Percentiles rank a stretch among this genome's conserved stretches.
Conservation (phyloP, 2,329 filamentous ascomycete species). For the Alternaria ventricosa region DNA sequence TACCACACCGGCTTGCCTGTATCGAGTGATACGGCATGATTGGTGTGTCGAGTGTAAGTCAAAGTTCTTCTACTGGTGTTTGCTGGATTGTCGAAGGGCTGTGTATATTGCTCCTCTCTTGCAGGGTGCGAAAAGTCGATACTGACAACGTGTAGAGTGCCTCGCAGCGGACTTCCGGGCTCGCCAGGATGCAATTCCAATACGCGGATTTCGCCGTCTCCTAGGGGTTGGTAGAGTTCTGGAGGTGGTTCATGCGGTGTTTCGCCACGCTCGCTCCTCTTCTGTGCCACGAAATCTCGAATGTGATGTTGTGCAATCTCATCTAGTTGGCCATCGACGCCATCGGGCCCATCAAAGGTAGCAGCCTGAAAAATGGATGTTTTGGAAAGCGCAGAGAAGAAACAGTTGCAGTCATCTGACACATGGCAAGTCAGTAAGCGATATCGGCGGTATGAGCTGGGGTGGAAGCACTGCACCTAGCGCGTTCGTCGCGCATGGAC, state of each 20-base stretch:
- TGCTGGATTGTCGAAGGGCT: not conserved
- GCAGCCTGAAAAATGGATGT: conserved; percentile 16
- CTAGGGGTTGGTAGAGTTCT: conserved; percentile 11
- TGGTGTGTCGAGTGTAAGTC: conserved; percentile 16
- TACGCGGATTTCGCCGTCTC: conserved; percentile 27
- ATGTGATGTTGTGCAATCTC: conserved; percentile 13
- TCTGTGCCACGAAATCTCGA: conserved; percentile 6
- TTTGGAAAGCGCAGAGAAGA: conserved; percentile 16
- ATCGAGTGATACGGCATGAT: conserved; percentile 25
- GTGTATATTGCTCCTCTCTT: not conserved
- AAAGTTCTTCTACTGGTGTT: not conserved
- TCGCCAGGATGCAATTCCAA: conserved; percentile 25
- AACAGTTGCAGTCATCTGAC: conserved; percentile 18
- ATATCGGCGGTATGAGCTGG: not conserved
- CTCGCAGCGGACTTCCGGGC: conserved; percentile 9
- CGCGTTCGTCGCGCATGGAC: conserved; percentile 6
- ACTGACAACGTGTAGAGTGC: conserved; percentile 22
- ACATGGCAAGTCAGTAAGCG: not conserved
- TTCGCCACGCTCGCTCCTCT: not conserved
- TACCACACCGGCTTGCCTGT: conserved; percentile 25
- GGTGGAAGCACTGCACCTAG: conserved; percentile 9
- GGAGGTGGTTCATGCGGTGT: not conserved
- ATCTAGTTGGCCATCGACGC: conserved; percentile 4
- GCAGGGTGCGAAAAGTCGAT: conserved; percentile 28
- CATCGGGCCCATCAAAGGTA: conserved; percentile 5